Evolutionary conservation across 331 rosid species (phyloP).

Genomic region (Telfairia occidentalis): DNA sequence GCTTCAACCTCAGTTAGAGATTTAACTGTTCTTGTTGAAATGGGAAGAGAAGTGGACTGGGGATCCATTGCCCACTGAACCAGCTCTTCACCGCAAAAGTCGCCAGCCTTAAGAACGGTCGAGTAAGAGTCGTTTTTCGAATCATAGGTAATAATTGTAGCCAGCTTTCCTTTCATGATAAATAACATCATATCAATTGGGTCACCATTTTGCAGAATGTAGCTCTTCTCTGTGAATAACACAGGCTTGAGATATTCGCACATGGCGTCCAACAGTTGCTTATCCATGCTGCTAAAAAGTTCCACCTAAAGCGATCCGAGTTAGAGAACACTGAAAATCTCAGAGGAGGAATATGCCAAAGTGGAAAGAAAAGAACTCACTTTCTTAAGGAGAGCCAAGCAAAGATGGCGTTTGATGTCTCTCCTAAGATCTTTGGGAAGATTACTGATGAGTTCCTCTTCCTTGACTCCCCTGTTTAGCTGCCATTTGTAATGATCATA

Average conservation of each 20-base stretch:
- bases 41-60: slow-evolving; percentile 39
- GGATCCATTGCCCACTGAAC: slow-evolving; percentile 87
- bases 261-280: slow-evolving; percentile 53
- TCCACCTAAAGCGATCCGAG: slow-evolving; percentile 39
- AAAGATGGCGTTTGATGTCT: slow-evolving; percentile 79
- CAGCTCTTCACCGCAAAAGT: slow-evolving; percentile 93
- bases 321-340: neutral
- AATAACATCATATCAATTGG: slow-evolving; percentile 84
- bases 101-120: slow-evolving; percentile 50
- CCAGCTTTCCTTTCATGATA: slow-evolving; percentile 54
- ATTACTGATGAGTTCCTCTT: slow-evolving; percentile 47
- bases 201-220: slow-evolving; percentile 63
- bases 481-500: slow-evolving; percentile 85
- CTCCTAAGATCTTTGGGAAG: slow-evolving; percentile 83
- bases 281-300: slow-evolving; percentile 52
- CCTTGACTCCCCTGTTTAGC: slow-evolving; percentile 78
- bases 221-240: slow-evolving; percentile 50
- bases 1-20: slow-evolving; percentile 77
- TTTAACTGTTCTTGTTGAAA: slow-evolving; percentile 60
- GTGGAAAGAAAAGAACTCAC: slow-evolving; percentile 22
- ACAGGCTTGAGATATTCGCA: slow-evolving; percentile 63
- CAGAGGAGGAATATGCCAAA: neutral
- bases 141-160: slow-evolving; percentile 45
- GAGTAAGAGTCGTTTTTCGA: slow-evolving; percentile 62
- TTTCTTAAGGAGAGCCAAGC: slow-evolving; percentile 44